Conservation (phyloP, 768 basidiomycete genomes). For the Fibroporia radiculosa region DNA sequence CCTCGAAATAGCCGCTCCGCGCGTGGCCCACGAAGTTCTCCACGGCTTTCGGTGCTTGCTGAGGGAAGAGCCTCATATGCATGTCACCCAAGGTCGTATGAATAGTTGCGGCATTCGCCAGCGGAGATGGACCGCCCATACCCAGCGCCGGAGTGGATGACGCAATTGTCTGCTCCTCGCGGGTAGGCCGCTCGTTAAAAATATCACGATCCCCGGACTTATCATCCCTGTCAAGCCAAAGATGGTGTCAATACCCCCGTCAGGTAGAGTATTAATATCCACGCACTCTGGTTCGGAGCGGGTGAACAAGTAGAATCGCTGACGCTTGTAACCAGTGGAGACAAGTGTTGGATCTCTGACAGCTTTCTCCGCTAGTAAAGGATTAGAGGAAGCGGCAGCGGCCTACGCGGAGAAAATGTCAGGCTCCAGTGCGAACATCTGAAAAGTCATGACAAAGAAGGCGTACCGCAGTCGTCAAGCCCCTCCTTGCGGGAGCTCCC, state of each 20-base stretch:
- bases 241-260: neutral
- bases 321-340: conserved; percentile 88
- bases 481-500: conserved; percentile 86
- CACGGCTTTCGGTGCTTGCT: conserved; percentile 89
- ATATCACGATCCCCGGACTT: conserved; percentile 90
- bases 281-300: conserved; percentile 84
- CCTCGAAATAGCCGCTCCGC: conserved; percentile 85
- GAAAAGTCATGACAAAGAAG: neutral
- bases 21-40: conserved; percentile 97
- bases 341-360: conserved; percentile 86
- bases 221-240: conserved; percentile 48
- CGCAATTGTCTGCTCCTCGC: conserved; percentile 90
- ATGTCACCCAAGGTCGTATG: conserved; percentile 97
- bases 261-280: neutral
- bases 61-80: conserved; percentile 80
- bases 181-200: conserved; percentile 95
- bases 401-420: conserved; percentile 39
- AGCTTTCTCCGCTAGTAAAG: conserved; percentile 81
- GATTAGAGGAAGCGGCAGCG: conserved; percentile 95
- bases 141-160: conserved; percentile 42
- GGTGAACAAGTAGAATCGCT: conserved; percentile 93
- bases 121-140: conserved; percentile 52
- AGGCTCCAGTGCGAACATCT: conserved; percentile 6
- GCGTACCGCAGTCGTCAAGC: conserved; percentile 71
- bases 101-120: conserved; percentile 79